These are phyloP conservation scores for Stagonosporopsis tanaceti DNA, from an alignment of 2,329 filamentous ascomycete species.

Conservation along the genomic window DNA sequence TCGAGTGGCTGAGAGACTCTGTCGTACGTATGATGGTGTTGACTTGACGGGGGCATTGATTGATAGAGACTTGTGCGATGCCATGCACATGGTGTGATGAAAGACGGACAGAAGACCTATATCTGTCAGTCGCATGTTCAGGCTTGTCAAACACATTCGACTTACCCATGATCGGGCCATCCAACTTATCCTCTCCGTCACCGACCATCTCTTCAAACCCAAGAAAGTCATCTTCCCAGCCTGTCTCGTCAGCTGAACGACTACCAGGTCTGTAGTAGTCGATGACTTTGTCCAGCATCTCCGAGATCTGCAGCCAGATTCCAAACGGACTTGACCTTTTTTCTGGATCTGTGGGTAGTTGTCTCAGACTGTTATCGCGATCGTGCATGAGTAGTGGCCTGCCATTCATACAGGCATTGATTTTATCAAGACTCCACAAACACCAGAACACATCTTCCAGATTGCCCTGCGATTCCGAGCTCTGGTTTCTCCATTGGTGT, in stretches of 20 bases:
- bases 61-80: slow-evolving; percentile 61
- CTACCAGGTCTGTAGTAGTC: slow-evolving; percentile 55
- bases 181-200: slow-evolving; percentile 48
- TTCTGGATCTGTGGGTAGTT: slow-evolving; percentile 52
- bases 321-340: slow-evolving; percentile 57
- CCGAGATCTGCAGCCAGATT: slow-evolving; percentile 56
- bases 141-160: neutral
- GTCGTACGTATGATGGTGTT: slow-evolving; percentile 61
- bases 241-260: slow-evolving; percentile 51
- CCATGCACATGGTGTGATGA: slow-evolving; percentile 65
- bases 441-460: slow-evolving; percentile 60
- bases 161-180: slow-evolving; percentile 49
- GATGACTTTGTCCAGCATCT: slow-evolving; percentile 58
- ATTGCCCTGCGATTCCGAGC: slow-evolving; percentile 49
- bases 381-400: slow-evolving; percentile 59
- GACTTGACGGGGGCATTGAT: slow-evolving; percentile 56
- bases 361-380: slow-evolving; percentile 55
- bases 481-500: slow-evolving; percentile 50
- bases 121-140: slow-evolving; percentile 20
- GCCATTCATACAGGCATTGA: slow-evolving; percentile 58
- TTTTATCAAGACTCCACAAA: slow-evolving; percentile 58
- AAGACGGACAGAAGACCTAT: slow-evolving; percentile 62
- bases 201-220: slow-evolving; percentile 56
- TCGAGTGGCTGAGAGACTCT: slow-evolving; percentile 63
- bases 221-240: slow-evolving; percentile 58